phyloP scores from a whole-genome alignment of 768 basidiomycete species.

The Serpula lacrymans region DNA sequence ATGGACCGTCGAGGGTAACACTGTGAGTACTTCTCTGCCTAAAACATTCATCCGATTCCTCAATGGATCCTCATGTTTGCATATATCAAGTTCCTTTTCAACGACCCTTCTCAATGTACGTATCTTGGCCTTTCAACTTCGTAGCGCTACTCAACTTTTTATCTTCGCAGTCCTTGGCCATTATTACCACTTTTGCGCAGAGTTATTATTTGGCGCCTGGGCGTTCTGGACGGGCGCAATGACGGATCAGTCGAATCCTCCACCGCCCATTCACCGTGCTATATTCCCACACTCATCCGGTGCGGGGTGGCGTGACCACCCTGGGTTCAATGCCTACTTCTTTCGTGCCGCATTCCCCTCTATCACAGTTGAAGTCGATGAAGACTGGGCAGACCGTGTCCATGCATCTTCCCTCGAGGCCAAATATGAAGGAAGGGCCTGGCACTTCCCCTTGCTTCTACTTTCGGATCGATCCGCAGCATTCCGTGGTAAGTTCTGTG shows the following conservation, averaged over 20 bases:
- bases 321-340: slow-evolving; percentile 76
- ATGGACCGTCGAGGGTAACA: slow-evolving; percentile 68
- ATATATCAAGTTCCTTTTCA: slow-evolving; percentile 46
- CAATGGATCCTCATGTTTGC: slow-evolving; percentile 3
- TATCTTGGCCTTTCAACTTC: not conserved
- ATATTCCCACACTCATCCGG: slow-evolving; percentile 66
- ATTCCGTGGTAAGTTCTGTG: slow-evolving; percentile 63
- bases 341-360: slow-evolving; percentile 72
- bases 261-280: slow-evolving; percentile 60
- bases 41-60: not conserved
- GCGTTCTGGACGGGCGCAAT: slow-evolving; percentile 65
- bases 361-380: slow-evolving; percentile 59
- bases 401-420: slow-evolving; percentile 22
- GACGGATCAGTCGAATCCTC: slow-evolving; percentile 22
- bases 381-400: slow-evolving; percentile 71
- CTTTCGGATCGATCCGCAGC: slow-evolving; percentile 76
- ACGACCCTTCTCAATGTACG: slow-evolving; percentile 64
- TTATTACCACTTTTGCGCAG: slow-evolving; percentile 86
- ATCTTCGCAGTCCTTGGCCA: slow-evolving; percentile 60
- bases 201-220: slow-evolving; percentile 74
- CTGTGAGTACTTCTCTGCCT: slow-evolving; percentile 43
- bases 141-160: slow-evolving; percentile 5
- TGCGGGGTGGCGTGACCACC: slow-evolving; percentile 70
- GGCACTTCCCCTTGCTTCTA: slow-evolving; percentile 68
- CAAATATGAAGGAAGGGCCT: slow-evolving; percentile 43